These are phyloP conservation scores for Scheffersomyces parashehatae DNA, from an alignment of 1,139 yeast genomes.

Conservation along the genomic window DNA sequence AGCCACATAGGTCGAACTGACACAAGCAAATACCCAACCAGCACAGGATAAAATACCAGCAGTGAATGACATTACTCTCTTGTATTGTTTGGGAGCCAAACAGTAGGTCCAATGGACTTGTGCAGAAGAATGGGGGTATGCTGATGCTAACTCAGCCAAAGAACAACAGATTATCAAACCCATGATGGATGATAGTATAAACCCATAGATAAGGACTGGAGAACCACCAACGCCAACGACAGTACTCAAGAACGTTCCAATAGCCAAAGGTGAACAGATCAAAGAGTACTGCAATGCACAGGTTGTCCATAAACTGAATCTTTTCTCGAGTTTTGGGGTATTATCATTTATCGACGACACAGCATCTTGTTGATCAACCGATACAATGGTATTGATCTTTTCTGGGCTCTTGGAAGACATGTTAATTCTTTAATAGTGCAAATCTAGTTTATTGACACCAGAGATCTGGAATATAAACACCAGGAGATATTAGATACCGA, in stretches of 20 bases:
- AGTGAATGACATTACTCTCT: slow-evolving; percentile 17
- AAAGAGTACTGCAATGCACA: slow-evolving; percentile 24
- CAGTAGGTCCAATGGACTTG: slow-evolving; percentile 32
- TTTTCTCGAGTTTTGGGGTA: slow-evolving; percentile 12
- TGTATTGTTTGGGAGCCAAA: slow-evolving; percentile 20
- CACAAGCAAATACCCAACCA: slow-evolving; percentile 12
- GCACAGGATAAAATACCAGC: slow-evolving; percentile 17
- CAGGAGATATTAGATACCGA: too few relatives aligned
- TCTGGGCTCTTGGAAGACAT: too few relatives aligned
- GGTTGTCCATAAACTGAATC: slow-evolving; percentile 25
- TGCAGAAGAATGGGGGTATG: slow-evolving; percentile 30
- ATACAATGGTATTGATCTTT: too few relatives aligned
- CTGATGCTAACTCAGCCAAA: slow-evolving; percentile 29
- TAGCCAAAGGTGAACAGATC: slow-evolving; percentile 27
- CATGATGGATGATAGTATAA: slow-evolving; percentile 19
- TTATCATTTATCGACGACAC: too few relatives aligned
- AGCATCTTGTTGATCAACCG: too few relatives aligned
- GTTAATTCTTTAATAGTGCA: too few relatives aligned
- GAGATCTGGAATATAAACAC: too few relatives aligned
- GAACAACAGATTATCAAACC: slow-evolving; percentile 24
- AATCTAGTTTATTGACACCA: too few relatives aligned
- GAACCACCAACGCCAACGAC: slow-evolving; percentile 30
- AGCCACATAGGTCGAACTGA: slow-evolving; percentile 8
- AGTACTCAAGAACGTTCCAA: slow-evolving; percentile 25
- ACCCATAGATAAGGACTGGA: slow-evolving; percentile 25